Percentiles rank a stretch among this genome's conserved stretches.
These are phyloP conservation scores for Penicillium simplicissimum DNA, from an alignment of 495 filamentous ascomycete species.

Conservation along the genomic window DNA sequence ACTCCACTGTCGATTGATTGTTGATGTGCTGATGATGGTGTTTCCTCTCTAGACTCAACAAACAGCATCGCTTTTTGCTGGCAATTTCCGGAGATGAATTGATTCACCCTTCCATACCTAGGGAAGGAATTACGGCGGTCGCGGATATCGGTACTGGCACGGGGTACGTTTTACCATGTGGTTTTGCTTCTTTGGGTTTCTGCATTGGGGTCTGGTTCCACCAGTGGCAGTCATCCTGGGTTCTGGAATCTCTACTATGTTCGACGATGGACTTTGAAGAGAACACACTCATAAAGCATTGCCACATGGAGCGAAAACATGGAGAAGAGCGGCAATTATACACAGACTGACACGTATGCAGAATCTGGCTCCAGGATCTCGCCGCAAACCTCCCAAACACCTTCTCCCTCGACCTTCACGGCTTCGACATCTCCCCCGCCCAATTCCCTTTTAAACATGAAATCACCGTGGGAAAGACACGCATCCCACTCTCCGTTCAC, in stretches of 20 bases:
- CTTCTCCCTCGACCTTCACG: conserved; percentile 26
- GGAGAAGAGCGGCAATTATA: not conserved
- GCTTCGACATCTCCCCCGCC: conserved; percentile 39
- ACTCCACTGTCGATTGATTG: no score
- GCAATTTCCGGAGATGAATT: conserved; percentile 22
- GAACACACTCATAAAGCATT: not conserved
- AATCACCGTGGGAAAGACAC: not conserved
- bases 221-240: not conserved
- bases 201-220: not conserved
- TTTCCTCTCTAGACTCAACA: conserved; percentile 22
- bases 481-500: conserved; percentile 29
- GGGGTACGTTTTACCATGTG: conserved; percentile 24
- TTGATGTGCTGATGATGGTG: not conserved
- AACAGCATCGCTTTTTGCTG: conserved; percentile 29
- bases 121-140: conserved; percentile 20
- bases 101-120: conserved; percentile 34
- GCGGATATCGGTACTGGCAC: conserved; percentile 44
- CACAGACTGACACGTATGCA: not conserved
- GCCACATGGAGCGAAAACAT: not conserved
- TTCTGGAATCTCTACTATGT: not conserved
- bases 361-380: conserved; percentile 31
- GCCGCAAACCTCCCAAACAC: conserved; percentile 15
- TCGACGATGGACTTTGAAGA: not conserved
- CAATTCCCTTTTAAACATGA: conserved; percentile 27
- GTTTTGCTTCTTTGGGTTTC: not conserved